phyloP scores from a whole-genome alignment of 495 filamentous ascomycete species.

The Aspergillus campestris region DNA sequence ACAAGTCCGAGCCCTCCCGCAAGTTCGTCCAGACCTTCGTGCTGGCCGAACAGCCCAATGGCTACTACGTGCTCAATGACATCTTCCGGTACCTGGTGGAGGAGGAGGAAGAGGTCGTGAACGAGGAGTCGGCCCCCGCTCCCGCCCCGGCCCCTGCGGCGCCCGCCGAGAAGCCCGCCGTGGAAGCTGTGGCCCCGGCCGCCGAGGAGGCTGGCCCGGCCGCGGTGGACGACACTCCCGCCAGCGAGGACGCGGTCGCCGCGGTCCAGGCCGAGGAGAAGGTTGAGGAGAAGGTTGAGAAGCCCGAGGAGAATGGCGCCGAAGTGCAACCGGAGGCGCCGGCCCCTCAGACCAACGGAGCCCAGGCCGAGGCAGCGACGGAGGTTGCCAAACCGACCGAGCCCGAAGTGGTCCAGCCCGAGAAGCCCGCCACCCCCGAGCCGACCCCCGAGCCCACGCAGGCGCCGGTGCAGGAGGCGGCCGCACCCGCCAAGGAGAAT shows the following conservation, averaged over 20 bases:
- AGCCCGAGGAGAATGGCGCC: slow-evolving; percentile 27
- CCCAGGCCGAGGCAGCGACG: slow-evolving; percentile 17
- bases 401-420: slow-evolving; percentile 40
- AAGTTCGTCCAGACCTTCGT: slow-evolving; percentile 99
- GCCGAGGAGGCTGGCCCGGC: slow-evolving; percentile 24
- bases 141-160: slow-evolving; percentile 21
- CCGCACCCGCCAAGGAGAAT: slow-evolving; percentile 34
- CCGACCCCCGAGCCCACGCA: slow-evolving; percentile 39
- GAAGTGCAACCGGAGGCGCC: slow-evolving; percentile 21
- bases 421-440: slow-evolving; percentile 46
- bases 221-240: slow-evolving; percentile 40
- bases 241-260: slow-evolving; percentile 24
- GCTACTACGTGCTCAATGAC: slow-evolving; percentile 97
- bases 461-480: slow-evolving; percentile 27
- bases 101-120: slow-evolving; percentile 59
- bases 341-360: slow-evolving; percentile 36
- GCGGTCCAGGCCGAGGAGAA: slow-evolving; percentile 51
- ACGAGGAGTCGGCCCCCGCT: slow-evolving; percentile 47
- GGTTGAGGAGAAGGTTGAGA: slow-evolving; percentile 51
- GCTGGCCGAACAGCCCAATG: slow-evolving; percentile 88
- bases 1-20: slow-evolving; percentile 78
- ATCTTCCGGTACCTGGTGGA: slow-evolving; percentile 89
- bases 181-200: slow-evolving; percentile 11
- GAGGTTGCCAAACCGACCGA: slow-evolving; percentile 30
- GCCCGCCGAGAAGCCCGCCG: slow-evolving; percentile 16